These are phyloP conservation scores for Syzygium aromaticum DNA, from an alignment of 345 rosid species.

Conservation along the genomic window DNA sequence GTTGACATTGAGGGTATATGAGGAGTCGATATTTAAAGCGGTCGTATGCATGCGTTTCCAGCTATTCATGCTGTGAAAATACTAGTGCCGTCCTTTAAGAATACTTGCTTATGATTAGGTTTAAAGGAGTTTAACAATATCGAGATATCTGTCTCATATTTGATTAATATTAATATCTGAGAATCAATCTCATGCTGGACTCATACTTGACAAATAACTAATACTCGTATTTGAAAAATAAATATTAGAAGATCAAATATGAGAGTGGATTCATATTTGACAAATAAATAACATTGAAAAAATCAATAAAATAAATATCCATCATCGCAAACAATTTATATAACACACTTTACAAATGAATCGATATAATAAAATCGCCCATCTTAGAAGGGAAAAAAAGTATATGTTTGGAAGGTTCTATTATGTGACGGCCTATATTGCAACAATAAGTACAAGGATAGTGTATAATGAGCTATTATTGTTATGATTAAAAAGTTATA, in stretches of 20 bases:
- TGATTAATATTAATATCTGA: background rate
- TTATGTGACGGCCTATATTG: background rate
- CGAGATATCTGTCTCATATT: background rate
- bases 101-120: background rate
- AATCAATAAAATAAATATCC: too few species aligned
- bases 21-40: too few species aligned
- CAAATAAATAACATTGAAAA: too few species aligned
- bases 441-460: background rate
- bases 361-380: too few species aligned
- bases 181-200: background rate
- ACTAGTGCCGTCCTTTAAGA: background rate
- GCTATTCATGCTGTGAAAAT: background rate
- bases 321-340: background rate
- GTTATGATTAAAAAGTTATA: background rate
- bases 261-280: too few species aligned
- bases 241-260: too few species aligned
- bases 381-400: background rate
- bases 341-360: background rate
- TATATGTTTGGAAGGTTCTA: background rate
- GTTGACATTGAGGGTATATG: too few species aligned
- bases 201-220: background rate
- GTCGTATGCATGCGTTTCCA: background rate
- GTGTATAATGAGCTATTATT: background rate
- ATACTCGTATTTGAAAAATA: too few species aligned
- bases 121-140: background rate